phyloP scores from a whole-genome alignment of 805 yeast species.

The Allodekkera sacchari region DNA sequence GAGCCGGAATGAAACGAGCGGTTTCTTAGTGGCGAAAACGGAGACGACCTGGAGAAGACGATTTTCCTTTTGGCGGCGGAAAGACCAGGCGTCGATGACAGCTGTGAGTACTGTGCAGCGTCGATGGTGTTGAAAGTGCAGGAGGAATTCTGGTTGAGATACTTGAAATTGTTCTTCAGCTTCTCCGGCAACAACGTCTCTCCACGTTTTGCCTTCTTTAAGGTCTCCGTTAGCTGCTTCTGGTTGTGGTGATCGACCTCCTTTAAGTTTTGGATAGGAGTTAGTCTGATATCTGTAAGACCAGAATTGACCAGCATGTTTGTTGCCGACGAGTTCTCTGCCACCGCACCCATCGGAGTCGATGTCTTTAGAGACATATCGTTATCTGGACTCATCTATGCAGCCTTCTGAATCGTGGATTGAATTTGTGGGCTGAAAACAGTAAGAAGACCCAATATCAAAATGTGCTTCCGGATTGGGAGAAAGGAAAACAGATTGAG shows the following conservation, averaged over 20 bases:
- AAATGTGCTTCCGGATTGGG: too few species aligned
- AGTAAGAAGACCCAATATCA: too few species aligned
- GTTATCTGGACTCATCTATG: too few species aligned
- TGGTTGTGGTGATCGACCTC: constrained; percentile 4
- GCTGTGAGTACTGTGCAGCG: background rate
- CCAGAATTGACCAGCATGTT: too few species aligned
- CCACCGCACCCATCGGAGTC: too few species aligned
- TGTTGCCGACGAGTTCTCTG: too few species aligned
- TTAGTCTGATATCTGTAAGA: too few species aligned
- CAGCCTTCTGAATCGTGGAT: too few species aligned
- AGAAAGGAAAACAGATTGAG: too few species aligned
- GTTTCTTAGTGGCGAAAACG: constrained; percentile 2
- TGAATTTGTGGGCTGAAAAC: too few species aligned
- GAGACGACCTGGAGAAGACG: constrained; percentile 8
- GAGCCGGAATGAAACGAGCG: constrained; percentile 13
- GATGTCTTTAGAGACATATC: too few species aligned
- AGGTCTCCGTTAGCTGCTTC: constrained; percentile 14
- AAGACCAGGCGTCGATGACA: constrained; percentile 1
- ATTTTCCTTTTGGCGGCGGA: constrained; percentile 4
- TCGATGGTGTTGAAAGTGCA: constrained; percentile 4
- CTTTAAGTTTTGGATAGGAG: constrained; percentile 8
- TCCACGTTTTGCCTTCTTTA: constrained; percentile 18
- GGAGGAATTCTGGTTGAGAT: constrained; percentile 6
- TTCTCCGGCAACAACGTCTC: constrained; percentile 19
- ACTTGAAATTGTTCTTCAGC: constrained; percentile 13